These are phyloP conservation scores for Pseudogymnoascus sp. DNA, from an alignment of 2,329 filamentous ascomycete genomes.

Conservation along the genomic window DNA sequence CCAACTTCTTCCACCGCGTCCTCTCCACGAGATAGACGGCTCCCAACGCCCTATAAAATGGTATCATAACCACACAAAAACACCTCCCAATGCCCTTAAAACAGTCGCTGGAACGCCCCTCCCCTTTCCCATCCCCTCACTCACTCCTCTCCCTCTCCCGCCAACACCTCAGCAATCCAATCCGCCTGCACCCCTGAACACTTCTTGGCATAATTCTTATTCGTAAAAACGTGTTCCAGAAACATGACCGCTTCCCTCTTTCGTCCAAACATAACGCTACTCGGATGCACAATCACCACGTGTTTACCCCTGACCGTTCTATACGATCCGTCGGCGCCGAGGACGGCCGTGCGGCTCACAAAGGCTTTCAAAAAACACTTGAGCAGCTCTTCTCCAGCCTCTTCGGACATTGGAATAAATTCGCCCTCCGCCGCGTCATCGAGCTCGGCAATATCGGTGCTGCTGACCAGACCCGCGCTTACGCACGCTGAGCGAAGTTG, in stretches of 20 bases:
- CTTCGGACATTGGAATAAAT: constrained; percentile 47
- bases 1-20: background rate
- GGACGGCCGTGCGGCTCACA: constrained; percentile 50
- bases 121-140: background rate
- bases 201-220: constrained; percentile 60
- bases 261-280: constrained; percentile 54
- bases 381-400: constrained; percentile 46
- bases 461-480: constrained; percentile 39
- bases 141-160: background rate
- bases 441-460: background rate
- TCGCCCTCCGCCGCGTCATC: constrained; percentile 5
- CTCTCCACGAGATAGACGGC: background rate
- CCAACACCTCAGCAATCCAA: constrained; percentile 42
- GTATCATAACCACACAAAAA: background rate
- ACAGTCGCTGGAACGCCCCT: background rate
- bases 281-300: constrained; percentile 54
- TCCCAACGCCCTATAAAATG: background rate
- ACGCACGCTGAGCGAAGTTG: constrained; percentile 53
- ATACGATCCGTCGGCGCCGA: constrained; percentile 55
- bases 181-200: constrained; percentile 53
- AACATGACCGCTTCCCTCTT: constrained; percentile 64
- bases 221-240: constrained; percentile 58
- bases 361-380: constrained; percentile 59
- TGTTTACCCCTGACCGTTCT: constrained; percentile 54
- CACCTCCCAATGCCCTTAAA: background rate